These are phyloP conservation scores for Ceratocystis lukuohia DNA, from an alignment of 2,329 filamentous ascomycete genomes.

Conservation along the genomic window DNA sequence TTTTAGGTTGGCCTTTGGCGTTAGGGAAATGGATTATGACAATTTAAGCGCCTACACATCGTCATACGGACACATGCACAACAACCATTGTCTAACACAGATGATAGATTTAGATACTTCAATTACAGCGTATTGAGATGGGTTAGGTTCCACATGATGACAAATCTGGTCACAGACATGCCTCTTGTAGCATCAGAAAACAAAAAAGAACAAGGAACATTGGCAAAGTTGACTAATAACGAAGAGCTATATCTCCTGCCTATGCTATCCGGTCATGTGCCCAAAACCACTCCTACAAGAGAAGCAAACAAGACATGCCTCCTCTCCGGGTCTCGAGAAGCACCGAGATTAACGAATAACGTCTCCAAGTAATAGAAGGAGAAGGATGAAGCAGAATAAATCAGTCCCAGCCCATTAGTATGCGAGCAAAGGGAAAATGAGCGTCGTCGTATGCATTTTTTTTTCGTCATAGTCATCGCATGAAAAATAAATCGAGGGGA, in stretches of 20 bases:
- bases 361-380: not conserved
- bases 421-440: not conserved
- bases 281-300: no score
- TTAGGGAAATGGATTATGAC: not conserved
- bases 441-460: not conserved
- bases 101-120: not conserved
- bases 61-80: not conserved
- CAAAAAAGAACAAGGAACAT: not conserved
- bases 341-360: not conserved
- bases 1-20: not conserved
- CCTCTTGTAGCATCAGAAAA: not conserved
- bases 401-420: not conserved
- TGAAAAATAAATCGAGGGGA: not conserved
- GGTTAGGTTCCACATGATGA: not conserved
- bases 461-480: conserved; percentile 2
- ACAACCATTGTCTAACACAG: not conserved
- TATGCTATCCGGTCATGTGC: no score
- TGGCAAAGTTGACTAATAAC: no score
- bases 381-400: not conserved
- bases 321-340: not conserved
- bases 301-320: no score
- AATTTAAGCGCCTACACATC: not conserved
- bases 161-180: not conserved
- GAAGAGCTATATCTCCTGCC: no score
- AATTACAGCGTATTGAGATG: not conserved